Base-by-base conservation (phyloP, 116 monocot species). In the Iris pallida region DNA sequence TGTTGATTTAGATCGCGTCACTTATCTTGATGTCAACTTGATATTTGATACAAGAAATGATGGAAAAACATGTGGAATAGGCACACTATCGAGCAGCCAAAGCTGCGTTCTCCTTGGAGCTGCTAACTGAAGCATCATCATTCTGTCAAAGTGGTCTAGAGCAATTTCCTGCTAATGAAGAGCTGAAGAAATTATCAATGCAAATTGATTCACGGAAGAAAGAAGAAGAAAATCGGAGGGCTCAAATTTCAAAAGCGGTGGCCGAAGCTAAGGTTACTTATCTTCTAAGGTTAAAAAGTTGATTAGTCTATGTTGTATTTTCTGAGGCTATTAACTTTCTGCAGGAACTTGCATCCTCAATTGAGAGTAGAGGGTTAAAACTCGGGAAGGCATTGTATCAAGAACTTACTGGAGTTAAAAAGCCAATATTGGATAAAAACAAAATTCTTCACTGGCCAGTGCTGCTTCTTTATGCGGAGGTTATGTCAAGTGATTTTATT, bases 401-500 rank as follows among this genome's bases (percentile, higher is more conserved):
- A 75, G 92, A 92, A 20, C 92, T 97, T 7, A 87, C 87, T 56
- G 92, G 92, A 49, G 18, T 83, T 47, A 80, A 75, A 53, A 97
- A 87, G 67, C 90, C 90, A 55, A 57, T 46, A 17, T 71, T 97
- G 18, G 97, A 89, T 76, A 70, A 78, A 65, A 83, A 61, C 15
- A 71, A 74, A 10, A 66, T 92, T 58, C 75, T 97, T 76, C 97
- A 92, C 70, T 97, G 97, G 97, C 92, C 97, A 5, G 90, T 97
- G 57, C 87, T 97, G 75, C 81, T 97, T 69, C 97, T 97, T 63
- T 97, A 97, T 78, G 87, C 97, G n/a, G 97, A 97, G 74, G 85
- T 80, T 59, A 92, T 97, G 92, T 85, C 87, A n/a, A 92, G 92
- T 81, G 97, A 97, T 81, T 92, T 97, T 45, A 83, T 97, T 12